Evolutionary conservation across 805 yeast species (phyloP), one percentile per base, ranked within the genome.

Genomic region (Saccharomyces kudriavzevii): DNA sequence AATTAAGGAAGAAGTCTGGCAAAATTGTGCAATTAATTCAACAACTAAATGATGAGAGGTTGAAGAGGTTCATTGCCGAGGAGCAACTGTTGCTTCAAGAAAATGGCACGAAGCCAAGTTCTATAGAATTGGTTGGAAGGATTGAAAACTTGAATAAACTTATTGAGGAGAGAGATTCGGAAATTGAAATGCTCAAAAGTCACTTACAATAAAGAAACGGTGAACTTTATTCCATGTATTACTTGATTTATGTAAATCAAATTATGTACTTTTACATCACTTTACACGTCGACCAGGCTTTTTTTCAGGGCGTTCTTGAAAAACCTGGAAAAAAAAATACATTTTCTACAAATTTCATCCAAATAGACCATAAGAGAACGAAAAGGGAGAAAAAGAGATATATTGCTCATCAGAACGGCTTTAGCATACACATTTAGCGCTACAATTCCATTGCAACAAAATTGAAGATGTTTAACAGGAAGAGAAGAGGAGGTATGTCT

Each of bases 31-130:
- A 77, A 24, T 63, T 87, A 53, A 78, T 84, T 45, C 79, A 78
- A 47, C 77, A 79, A 56, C 65, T 87, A 54, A 80, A 79, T 52
- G 81, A 80, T 29, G 92, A 87, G 64, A 74, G 92, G 56, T 72
- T 80, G 58, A 77, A 81, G 53, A 70, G 95, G 51, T 82, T 78
- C 58, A 79, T 84, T 28, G 83, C 89, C 28, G 94, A 87, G 60
- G 91, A 85, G 57, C 83, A 84, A 58, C 79, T 84, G 0, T 63
- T 85, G 31, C 66, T 82, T 40, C 65, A 75, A 56, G 87, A 83
- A 57, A 73, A 78, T 58, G 81, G 82, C 10, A 69, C 71, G 50
- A 65, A 73, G 28, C 84, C 87, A 28, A 75, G 81, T 50, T 70
- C 82, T 17, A 70, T 83, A 29, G 82, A 83, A 51, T 64, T 84